Evolutionary conservation across 331 rosid genomes (phyloP), one percentile per base, ranked within the genome.

Genomic region (Malus hybrid): DNA sequence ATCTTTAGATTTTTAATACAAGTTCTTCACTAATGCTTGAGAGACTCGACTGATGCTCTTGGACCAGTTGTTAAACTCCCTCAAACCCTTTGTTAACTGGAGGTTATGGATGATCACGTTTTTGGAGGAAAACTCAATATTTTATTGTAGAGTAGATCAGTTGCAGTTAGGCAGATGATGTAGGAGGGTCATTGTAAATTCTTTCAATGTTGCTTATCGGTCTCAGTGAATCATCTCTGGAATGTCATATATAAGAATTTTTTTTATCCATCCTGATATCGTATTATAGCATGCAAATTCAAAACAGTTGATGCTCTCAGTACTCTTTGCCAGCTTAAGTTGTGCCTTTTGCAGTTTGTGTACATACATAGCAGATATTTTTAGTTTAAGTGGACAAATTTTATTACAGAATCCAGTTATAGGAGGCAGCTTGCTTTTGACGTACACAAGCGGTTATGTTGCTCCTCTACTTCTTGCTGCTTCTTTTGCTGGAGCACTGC

Each of bases 381-480:
- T 72, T 39, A 22, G 4, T 34, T 5, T 70, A 63, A 65, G 76
- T 32, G 29, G 24, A 57, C 24, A 52, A 73, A 66, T 81, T 76
- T 73, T 57, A 22, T 80, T 46, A 82, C 90, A 94, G 99, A 87
- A 94, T 87, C 99, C 99, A 18, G 19, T 94, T 65, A 79, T 91
- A 6, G 97, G 99, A 42, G 95, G 97, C 48, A 92, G 99, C 92
- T 88, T 91, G 44, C 89, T 94, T 55, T 83, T 94, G 86, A 88
- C 99, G 13, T 94, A 91, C 87, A 94, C 99, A 66, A 94, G 96
- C 18, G 98, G 97, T 76, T 94, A 94, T 76, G 88, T 91, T 61
- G 86, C 93, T 81, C 96, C 97, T 69, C 68, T 94, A 59, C 97
- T 93, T 74, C 86, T 93, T 50, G 98, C 98, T 82, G 97, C 99